Percentiles rank a stretch among this genome's conserved stretches.
phyloP scores from a whole-genome alignment of 768 basidiomycete species.

The Trametes elegans region DNA sequence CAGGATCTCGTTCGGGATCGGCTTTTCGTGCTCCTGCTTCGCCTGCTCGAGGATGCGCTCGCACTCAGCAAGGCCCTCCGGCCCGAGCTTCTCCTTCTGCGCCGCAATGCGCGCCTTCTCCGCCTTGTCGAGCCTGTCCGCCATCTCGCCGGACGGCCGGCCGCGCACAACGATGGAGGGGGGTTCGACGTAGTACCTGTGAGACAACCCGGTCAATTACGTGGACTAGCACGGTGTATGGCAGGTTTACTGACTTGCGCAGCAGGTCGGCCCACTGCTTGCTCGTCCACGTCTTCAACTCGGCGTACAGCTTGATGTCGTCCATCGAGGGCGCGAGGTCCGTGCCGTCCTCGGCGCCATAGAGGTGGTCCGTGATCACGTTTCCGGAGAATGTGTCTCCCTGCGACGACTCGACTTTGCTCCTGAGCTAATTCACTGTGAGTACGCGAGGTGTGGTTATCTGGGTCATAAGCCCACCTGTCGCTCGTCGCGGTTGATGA shows the following conservation, averaged over 20 bases:
- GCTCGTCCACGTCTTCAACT: slow-evolving; percentile 68
- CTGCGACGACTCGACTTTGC: slow-evolving; percentile 79
- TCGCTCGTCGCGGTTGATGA: slow-evolving; percentile 85
- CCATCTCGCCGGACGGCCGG: slow-evolving; percentile 83
- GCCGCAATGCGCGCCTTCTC: slow-evolving; percentile 75
- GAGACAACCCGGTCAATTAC: not conserved
- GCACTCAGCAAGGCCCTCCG: slow-evolving; percentile 73
- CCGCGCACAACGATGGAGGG: slow-evolving; percentile 77
- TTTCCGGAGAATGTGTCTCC: slow-evolving; percentile 75
- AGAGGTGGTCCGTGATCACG: slow-evolving; percentile 82
- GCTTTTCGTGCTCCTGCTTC: slow-evolving; percentile 80
- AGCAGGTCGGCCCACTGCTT: slow-evolving; percentile 78
- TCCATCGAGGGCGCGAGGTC: slow-evolving; percentile 72
- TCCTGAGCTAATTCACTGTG: slow-evolving; percentile 58
- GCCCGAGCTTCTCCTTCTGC: slow-evolving; percentile 71
- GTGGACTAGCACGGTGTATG: not conserved
- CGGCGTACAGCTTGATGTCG: slow-evolving; percentile 70
- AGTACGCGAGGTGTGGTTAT: not conserved
- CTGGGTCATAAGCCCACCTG: slow-evolving; percentile 47
- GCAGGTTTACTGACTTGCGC: slow-evolving; percentile 49
- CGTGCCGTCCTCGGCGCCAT: slow-evolving; percentile 79
- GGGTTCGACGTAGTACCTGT: slow-evolving; percentile 79
- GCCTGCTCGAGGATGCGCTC: slow-evolving; percentile 71
- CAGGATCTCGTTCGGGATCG: slow-evolving; percentile 80
- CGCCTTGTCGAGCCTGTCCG: slow-evolving; percentile 73